These are phyloP conservation scores for Taiwanofungus camphoratus DNA, from an alignment of 1,284 basidiomycete genomes.

Conservation along the genomic window DNA sequence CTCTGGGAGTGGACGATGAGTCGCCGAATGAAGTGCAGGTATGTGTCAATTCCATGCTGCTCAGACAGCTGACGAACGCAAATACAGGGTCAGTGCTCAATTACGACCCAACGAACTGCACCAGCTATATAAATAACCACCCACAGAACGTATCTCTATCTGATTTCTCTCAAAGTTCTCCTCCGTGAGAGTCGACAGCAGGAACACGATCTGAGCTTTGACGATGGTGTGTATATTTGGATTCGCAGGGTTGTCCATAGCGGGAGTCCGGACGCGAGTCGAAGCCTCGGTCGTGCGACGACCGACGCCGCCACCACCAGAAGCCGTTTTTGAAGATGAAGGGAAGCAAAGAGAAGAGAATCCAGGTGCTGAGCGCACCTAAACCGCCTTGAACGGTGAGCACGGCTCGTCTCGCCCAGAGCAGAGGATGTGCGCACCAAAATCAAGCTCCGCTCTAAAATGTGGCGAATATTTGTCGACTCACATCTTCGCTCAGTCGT, in stretches of 20 bases:
- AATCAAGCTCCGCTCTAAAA: slow-evolving; percentile 24
- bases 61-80: slow-evolving; percentile 69
- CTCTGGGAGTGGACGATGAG: slow-evolving; percentile 83
- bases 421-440: slow-evolving; percentile 15
- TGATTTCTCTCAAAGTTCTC: slow-evolving; percentile 92
- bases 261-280: slow-evolving; percentile 48
- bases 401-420: slow-evolving; percentile 21
- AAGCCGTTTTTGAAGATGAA: slow-evolving; percentile 62
- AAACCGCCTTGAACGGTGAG: slow-evolving; percentile 30
- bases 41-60: slow-evolving; percentile 91
- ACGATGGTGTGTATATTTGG: slow-evolving; percentile 69
- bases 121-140: slow-evolving; percentile 29
- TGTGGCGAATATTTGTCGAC: slow-evolving; percentile 10
- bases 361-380: slow-evolving; percentile 26
- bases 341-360: slow-evolving; percentile 30
- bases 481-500: neutral
- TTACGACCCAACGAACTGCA: slow-evolving; percentile 4
- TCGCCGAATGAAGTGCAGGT: slow-evolving; percentile 91
- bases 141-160: slow-evolving; percentile 84
- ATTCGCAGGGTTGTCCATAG: slow-evolving; percentile 64
- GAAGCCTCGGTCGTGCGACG: slow-evolving; percentile 76
- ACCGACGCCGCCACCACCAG: slow-evolving; percentile 62
- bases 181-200: slow-evolving; percentile 89
- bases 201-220: slow-evolving; percentile 89
- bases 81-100: slow-evolving; percentile 4